Evolutionary conservation across 495 filamentous ascomycete species (phyloP), one percentile per base, ranked within the genome.

Genomic region (Astrothelium macrocarpum): DNA sequence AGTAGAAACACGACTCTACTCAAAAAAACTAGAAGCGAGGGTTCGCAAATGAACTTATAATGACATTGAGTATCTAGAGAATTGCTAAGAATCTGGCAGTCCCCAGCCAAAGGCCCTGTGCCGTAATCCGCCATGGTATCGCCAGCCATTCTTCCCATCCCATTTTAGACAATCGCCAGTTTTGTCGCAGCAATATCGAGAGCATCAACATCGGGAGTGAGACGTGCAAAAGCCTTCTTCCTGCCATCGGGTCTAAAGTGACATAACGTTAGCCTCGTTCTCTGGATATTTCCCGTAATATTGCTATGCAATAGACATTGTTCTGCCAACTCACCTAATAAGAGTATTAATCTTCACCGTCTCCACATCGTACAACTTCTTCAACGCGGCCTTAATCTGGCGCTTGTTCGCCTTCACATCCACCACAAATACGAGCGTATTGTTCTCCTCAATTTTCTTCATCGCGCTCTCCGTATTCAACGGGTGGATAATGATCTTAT

Each of bases 371-470:
- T 99, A 99, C 69, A 97, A 85, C 88, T 92, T 96, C 90, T 99
- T 99, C 68, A 99, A 82, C 66, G 94, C 89, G 72, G 84, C 82
- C 86, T 96, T 96, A 81, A 99, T 99, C 86, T 99, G 94, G 74
- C 91, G 87, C 90, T 99, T 99, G 84, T 99, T 99, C 73, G 90
- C 85, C 89, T 97, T 96, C 76, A 91, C 85, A 70, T 99, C 90
- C 73, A 96, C 91, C 74, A 97, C 96, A 82, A 99, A 97, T 70
- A 97, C 95, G 83, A 71, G 94, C 96, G 85, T 99, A 96, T 85
- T 97, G 90, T 88, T 97, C 94, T 86, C 97, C 95, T 68, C 97
- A 95, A 71, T 71, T 88, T 96, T 97, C 90, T 99, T 99, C 90
- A 99, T 96, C 73, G 94, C 95, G 70, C 87, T 90, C 86, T 98